A percentile compares a stretch with the other conserved stretches of the same genome.
Evolutionary conservation across 306 rosid genomes (phyloP).

Genomic region (Elaeagnus macrophylla): DNA sequence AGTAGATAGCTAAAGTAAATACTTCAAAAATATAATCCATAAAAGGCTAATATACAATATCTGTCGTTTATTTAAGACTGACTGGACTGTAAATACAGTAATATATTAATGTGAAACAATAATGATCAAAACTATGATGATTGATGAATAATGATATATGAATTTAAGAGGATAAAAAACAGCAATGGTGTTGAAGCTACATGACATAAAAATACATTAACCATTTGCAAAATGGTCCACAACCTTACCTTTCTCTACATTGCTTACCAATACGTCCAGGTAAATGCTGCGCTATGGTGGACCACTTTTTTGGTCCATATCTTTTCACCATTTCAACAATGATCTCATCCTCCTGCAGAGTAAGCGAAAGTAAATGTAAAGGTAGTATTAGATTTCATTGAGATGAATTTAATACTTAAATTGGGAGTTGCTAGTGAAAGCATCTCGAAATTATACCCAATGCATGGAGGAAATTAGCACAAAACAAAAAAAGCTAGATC

Average conservation of each 20-base stretch:
- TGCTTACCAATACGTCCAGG: slow-evolving; percentile 99
- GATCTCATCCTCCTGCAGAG: slow-evolving; percentile 74
- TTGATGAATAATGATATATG: too few relatives aligned
- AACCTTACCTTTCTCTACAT: slow-evolving; percentile 95
- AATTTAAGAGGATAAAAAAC: background rate
- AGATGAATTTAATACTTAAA: background rate
- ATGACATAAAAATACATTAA: background rate
- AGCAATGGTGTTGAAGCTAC: background rate
- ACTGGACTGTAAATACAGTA: background rate
- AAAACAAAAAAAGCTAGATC: slow-evolving; percentile 14
- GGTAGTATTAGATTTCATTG: slow-evolving; percentile 3
- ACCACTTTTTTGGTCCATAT: slow-evolving; percentile 95
- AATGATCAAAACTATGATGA: background rate
- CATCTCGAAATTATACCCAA: background rate
- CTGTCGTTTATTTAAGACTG: background rate
- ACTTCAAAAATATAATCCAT: background rate
- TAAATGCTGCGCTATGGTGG: slow-evolving; percentile 78
- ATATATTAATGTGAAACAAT: background rate
- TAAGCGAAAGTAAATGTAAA: slow-evolving; percentile 16
- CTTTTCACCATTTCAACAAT: slow-evolving; percentile 66
- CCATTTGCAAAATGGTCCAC: slow-evolving; percentile 8
- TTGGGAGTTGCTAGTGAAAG: background rate
- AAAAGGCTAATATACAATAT: slow-evolving; percentile 1
- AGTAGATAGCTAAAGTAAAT: background rate
- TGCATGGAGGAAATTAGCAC: slow-evolving; percentile 8